Conservation (phyloP, 768 basidiomycete genomes). For the Leucosporidium yakuticum region DNA sequence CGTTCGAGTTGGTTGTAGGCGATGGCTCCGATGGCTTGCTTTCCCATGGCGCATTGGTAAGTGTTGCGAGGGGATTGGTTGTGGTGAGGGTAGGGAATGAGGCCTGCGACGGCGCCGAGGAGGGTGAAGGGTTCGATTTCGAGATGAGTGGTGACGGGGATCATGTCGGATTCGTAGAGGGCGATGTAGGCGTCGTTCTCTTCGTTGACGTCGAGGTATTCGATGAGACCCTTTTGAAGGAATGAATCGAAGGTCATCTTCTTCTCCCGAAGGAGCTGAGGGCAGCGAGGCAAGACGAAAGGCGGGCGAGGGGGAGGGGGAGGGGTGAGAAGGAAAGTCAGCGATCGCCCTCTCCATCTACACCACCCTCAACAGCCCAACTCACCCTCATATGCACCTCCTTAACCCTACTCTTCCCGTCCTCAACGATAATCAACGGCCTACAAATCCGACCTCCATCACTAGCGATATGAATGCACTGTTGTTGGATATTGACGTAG, state of each 20-base stretch:
- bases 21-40: constrained; percentile 98
- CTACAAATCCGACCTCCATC: constrained; percentile 98
- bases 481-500: constrained; percentile 93
- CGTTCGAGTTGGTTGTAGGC: constrained; percentile 96
- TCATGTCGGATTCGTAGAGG: constrained; percentile 82
- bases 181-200: constrained; percentile 97
- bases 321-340: constrained; percentile 10
- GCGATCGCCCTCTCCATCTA: background rate
- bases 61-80: constrained; percentile 99
- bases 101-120: constrained; percentile 92
- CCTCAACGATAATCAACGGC: constrained; percentile 93
- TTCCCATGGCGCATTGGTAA: constrained; percentile 99
- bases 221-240: constrained; percentile 80
- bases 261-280: constrained; percentile 73
- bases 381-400: constrained; percentile 71
- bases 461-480: constrained; percentile 87
- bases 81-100: constrained; percentile 98
- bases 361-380: background rate
- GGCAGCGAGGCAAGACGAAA: no score
- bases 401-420: constrained; percentile 66
- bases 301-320: no score
- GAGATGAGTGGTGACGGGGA: constrained; percentile 74
- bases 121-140: constrained; percentile 99
- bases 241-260: constrained; percentile 87
- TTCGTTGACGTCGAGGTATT: constrained; percentile 98